Base-by-base conservation (phyloP, 768 basidiomycete genomes). In the Suillus fuscotomentosus region DNA sequence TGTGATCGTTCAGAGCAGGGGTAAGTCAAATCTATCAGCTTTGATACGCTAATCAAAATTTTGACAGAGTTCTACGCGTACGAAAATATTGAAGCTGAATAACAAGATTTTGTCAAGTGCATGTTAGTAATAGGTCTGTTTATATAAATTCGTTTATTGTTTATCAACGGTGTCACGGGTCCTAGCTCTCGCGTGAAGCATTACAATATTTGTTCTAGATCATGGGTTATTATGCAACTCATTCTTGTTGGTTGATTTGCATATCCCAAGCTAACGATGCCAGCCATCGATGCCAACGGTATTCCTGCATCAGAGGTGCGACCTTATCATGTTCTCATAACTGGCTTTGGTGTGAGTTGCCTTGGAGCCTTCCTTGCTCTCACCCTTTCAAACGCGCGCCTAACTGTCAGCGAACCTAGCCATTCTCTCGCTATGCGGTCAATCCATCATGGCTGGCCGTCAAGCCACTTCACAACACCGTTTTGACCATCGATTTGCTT, bases 401-500 rank as follows among this genome's bases (percentile, higher is more conserved):
- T 72, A 60, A 72, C 72, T 38, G 60, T 60, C 59, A 56, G 65
- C 54, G 67, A 70, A 66, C 59, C 66, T 70, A 88, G 85, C 86
- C 88, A 34, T 88, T 86, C 72, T 74, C 79, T 60, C 82, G 84
- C 22, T 84, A 83, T 68, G 70, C 77, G 60, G 80, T 81, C 62
- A 91, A 91, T 69, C 89, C 90, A 2, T 90, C 89, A 24, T 91
- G 90, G 89, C 79, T 88, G 8, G 88, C 89, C 41, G 88, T 87
- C 13, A 77, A 83, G 65, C 80, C 85, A 11, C 78, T 91, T 24
- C 86, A 89, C 69, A 84, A 90, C 71, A 76, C 79, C 48, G 68
- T 84, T 63, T 75, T 89, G 10, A 75, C 72, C 31, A 75, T 80
- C 34, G 80, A 84, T 67, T 69, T 76, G 10, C 69, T 76, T 31